phyloP scores from a whole-genome alignment of 805 yeast species.

The Starmerella bombi region DNA sequence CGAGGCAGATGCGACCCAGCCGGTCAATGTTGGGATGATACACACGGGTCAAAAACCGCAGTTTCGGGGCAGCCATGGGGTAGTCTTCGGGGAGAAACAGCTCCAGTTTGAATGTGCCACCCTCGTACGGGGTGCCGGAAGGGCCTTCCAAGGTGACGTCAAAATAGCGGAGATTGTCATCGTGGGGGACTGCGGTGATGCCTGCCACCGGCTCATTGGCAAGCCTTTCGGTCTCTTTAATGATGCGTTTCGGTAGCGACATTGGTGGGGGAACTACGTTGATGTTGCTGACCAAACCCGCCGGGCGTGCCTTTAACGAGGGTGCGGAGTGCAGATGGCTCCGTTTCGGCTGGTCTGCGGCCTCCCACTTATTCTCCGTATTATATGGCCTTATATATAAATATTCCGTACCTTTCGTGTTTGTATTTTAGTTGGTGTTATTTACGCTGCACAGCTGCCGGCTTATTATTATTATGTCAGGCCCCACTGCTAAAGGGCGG shows the following conservation, averaged over 20 bases:
- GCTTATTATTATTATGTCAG: conserved; percentile 7
- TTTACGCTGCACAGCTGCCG: no score
- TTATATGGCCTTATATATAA: no score
- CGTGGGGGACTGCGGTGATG: conserved; percentile 83
- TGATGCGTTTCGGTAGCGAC: conserved; percentile 73
- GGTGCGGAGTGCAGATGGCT: no score
- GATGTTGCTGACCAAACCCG: not conserved
- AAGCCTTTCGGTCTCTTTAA: conserved; percentile 89
- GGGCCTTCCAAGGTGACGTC: conserved; percentile 91
- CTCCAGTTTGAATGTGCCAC: conserved; percentile 64
- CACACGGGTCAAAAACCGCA: conserved; percentile 81
- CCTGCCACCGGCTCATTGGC: conserved; percentile 95
- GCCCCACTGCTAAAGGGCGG: conserved; percentile 24
- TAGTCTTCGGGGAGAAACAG: conserved; percentile 89
- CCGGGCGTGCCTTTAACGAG: no score
- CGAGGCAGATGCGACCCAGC: conserved; percentile 88
- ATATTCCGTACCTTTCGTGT: no score
- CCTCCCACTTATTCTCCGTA: no score
- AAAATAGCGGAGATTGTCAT: conserved; percentile 84
- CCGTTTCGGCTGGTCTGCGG: no score
- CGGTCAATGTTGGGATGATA: conserved; percentile 96
- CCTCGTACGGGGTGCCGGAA: conserved; percentile 76
- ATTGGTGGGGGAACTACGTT: conserved; percentile 8
- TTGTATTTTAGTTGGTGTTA: no score
- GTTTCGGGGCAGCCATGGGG: conserved; percentile 97